These are phyloP conservation scores for Papiliotrema fonsecae DNA, from an alignment of 1,284 basidiomycete genomes.

Conservation along the genomic window DNA sequence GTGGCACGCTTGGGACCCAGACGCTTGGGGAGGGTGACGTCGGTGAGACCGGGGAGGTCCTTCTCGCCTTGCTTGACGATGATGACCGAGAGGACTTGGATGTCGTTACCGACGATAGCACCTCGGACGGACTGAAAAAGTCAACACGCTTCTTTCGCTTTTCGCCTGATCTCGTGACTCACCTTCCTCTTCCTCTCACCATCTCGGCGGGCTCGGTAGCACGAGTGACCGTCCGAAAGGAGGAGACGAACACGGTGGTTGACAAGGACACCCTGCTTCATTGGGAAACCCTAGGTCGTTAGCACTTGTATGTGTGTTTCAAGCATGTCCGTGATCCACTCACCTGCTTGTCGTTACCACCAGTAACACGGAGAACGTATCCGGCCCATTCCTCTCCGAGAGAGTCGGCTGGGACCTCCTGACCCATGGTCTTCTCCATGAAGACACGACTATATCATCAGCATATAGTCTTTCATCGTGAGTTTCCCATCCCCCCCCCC, in stretches of 20 bases:
- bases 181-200: slow-evolving; percentile 96
- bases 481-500: background rate
- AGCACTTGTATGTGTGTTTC: background rate
- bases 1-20: slow-evolving; percentile 75
- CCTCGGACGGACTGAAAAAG: slow-evolving; percentile 68
- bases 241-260: slow-evolving; percentile 92
- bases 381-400: slow-evolving; percentile 97
- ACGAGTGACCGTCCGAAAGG: slow-evolving; percentile 92
- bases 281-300: slow-evolving; percentile 70
- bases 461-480: background rate
- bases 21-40: slow-evolving; percentile 88
- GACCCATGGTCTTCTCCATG: slow-evolving; percentile 93
- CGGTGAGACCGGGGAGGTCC: slow-evolving; percentile 89
- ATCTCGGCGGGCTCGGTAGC: slow-evolving; percentile 87
- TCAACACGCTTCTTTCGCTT: background rate
- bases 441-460: slow-evolving; percentile 70
- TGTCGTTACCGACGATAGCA: slow-evolving; percentile 95
- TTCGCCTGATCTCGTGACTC: slow-evolving; percentile 1
- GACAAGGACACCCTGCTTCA: slow-evolving; percentile 98
- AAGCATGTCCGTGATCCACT: background rate
- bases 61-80: slow-evolving; percentile 96
- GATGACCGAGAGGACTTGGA: slow-evolving; percentile 88
- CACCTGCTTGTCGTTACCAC: slow-evolving; percentile 57
- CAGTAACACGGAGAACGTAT: slow-evolving; percentile 94
- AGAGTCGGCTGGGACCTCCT: slow-evolving; percentile 82